Percentiles rank a stretch among this genome's conserved stretches.
Conservation (phyloP, 169 alveolate genomes). For the Cyclospora cayetanensis region DNA sequence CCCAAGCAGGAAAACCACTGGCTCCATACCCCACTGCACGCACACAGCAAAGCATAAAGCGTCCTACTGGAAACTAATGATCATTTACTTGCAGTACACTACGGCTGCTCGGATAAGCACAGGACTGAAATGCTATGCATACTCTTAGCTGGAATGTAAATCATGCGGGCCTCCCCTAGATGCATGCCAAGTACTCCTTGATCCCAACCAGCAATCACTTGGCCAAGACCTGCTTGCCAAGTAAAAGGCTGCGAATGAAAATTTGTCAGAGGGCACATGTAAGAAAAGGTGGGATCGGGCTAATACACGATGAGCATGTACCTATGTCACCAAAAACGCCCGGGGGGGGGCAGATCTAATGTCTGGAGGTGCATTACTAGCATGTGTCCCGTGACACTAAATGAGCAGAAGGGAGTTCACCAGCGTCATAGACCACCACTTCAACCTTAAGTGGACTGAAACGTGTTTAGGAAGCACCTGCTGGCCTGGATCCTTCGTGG, state of each 20-base stretch:
- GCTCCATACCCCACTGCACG: slow-evolving; percentile 76
- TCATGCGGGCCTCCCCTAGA: slow-evolving; percentile 74
- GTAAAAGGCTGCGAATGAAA: slow-evolving; percentile 57
- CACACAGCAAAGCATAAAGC: neutral
- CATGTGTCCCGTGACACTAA: no score
- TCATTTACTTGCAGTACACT: neutral
- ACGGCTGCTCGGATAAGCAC: neutral
- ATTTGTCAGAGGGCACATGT: no score
- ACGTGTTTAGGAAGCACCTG: no score
- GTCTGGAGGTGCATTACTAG: no score
- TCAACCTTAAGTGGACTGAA: no score
- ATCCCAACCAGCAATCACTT: slow-evolving; percentile 77
- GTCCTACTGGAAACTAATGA: neutral
- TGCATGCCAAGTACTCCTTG: slow-evolving; percentile 80
- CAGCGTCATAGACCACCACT: no score
- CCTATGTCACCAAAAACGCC: neutral
- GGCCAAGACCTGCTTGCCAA: slow-evolving; percentile 72
- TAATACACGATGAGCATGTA: no score
- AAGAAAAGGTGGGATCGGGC: no score
- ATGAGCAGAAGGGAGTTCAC: no score
- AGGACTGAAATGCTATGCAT: neutral
- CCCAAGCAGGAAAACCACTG: slow-evolving; percentile 76
- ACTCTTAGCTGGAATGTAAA: slow-evolving; percentile 73
- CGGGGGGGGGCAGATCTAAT: no score
- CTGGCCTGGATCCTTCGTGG: slow-evolving; percentile 70